phyloP scores from a whole-genome alignment of 148 eudicot species.

The Persicaria maculosa region DNA sequence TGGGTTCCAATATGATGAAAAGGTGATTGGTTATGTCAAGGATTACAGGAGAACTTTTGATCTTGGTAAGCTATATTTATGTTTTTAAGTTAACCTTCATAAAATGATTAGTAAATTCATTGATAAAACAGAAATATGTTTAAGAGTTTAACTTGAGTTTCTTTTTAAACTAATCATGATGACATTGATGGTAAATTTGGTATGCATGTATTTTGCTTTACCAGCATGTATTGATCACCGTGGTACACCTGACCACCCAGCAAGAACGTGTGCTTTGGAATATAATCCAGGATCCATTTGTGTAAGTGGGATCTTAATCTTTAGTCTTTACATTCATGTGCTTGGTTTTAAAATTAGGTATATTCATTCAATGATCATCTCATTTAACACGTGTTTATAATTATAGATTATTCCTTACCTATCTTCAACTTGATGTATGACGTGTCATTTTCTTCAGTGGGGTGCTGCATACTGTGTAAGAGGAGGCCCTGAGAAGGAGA shows the following conservation, averaged over 20 bases:
- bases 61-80: slow-evolving; percentile 49
- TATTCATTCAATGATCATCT: background rate
- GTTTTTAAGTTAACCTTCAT: no score
- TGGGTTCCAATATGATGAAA: slow-evolving; percentile 86
- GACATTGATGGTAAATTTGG: background rate
- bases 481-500: slow-evolving; percentile 76
- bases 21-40: slow-evolving; percentile 77
- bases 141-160: background rate
- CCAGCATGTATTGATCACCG: slow-evolving; percentile 96
- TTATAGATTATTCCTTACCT: no score
- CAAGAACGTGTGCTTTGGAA: slow-evolving; percentile 94
- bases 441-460: slow-evolving; percentile 50
- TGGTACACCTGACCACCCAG: slow-evolving; percentile 91
- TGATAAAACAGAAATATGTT: background rate
- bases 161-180: background rate
- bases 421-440: background rate
- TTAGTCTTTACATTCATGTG: background rate
- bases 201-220: slow-evolving; percentile 10
- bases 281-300: slow-evolving; percentile 64
- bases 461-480: slow-evolving; percentile 88
- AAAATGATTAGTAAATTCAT: no score
- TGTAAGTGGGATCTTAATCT: slow-evolving; percentile 35
- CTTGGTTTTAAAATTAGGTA: background rate
- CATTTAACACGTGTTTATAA: no score
- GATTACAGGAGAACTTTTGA: slow-evolving; percentile 81